These are phyloP conservation scores for Paramecium sonneborni DNA, from an alignment of 73 alveolate genomes.

Conservation along the genomic window DNA sequence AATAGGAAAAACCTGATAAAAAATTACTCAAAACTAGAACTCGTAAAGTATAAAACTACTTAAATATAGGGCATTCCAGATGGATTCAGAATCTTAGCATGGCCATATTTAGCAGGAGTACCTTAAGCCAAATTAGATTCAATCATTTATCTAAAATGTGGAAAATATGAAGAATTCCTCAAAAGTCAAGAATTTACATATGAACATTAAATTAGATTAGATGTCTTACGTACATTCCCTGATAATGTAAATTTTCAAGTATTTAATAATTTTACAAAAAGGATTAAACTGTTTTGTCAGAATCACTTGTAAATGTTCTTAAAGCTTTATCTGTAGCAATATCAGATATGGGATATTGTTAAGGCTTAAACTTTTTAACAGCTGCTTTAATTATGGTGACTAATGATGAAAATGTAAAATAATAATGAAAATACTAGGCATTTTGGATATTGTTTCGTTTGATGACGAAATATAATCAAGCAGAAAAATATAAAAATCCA, in stretches of 20 bases:
- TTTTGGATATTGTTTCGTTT: conserved; percentile 34
- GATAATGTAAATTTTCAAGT: conserved; percentile 24
- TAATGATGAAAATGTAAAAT: conserved; percentile 45
- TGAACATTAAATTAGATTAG: conserved; percentile 24
- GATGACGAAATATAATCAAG: conserved; percentile 33
- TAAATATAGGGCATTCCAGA: conserved; percentile 30
- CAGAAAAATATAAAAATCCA: conserved; percentile 39
- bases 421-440: background rate
- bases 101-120: conserved; percentile 55
- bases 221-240: conserved; percentile 43
- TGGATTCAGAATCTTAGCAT: conserved; percentile 16
- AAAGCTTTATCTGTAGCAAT: conserved; percentile 27
- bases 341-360: conserved; percentile 47
- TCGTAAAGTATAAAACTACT: background rate
- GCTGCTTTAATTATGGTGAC: conserved; percentile 39
- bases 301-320: conserved; percentile 36
- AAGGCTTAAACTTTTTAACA: conserved; percentile 38
- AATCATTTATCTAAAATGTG: background rate
- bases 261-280: background rate
- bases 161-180: conserved; percentile 12
- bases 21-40: background rate
- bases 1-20: background rate
- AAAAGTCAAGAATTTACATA: background rate
- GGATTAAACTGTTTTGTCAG: conserved; percentile 13
- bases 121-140: background rate